These are phyloP conservation scores for Aquilaria agallochum DNA, from an alignment of 441 rosid genomes.

Conservation along the genomic window DNA sequence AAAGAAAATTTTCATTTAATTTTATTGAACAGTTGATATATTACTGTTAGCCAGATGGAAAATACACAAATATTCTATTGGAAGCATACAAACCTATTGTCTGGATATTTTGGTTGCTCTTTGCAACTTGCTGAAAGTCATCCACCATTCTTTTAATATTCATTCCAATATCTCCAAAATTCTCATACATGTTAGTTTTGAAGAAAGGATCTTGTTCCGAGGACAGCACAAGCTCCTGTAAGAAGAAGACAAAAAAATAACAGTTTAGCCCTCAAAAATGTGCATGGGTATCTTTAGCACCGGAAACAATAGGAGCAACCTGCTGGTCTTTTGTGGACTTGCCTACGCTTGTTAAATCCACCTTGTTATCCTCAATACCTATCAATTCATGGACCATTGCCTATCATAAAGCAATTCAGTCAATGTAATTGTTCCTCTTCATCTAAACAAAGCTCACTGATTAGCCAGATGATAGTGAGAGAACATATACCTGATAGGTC, in stretches of 20 bases:
- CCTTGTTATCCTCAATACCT: conserved; percentile 91
- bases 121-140: conserved; percentile 94
- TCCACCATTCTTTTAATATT: conserved; percentile 96
- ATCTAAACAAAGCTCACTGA: conserved; percentile 11
- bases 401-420: conserved; percentile 29
- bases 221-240: conserved; percentile 91
- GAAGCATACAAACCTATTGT: conserved; percentile 67
- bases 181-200: conserved; percentile 86
- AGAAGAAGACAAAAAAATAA: conserved; percentile 16
- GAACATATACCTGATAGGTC: conserved; percentile 77
- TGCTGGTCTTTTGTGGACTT: conserved; percentile 80
- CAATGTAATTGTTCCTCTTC: conserved; percentile 19
- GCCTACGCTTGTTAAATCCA: conserved; percentile 68
- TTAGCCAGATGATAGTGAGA: conserved; percentile 8
- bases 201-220: conserved; percentile 93
- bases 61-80: conserved; percentile 10
- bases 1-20: conserved; percentile 16
- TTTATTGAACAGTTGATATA: too few species aligned
- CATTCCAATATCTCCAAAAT: conserved; percentile 97
- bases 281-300: conserved; percentile 3
- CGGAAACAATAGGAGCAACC: conserved; percentile 34
- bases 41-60: neutral
- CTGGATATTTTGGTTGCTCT: conserved; percentile 89
- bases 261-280: conserved; percentile 2
- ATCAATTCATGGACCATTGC: conserved; percentile 97